Base-by-base conservation (phyloP, 306 rosid genomes). In the Gastrolobium villosum region DNA sequence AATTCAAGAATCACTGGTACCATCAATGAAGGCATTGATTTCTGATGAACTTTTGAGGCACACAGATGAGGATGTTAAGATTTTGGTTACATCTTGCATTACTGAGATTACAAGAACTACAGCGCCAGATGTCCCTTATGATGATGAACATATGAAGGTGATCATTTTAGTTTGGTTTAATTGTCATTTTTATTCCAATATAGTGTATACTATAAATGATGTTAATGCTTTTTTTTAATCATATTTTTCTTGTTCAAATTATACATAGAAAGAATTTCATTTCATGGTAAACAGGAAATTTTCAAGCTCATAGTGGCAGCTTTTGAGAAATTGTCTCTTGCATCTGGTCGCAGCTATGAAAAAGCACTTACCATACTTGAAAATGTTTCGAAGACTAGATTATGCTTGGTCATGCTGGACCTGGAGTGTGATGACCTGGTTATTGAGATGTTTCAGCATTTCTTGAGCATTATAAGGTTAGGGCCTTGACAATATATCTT, bases 81-180 rank as follows among this genome's bases (percentile, higher is more conserved):
- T 85, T 68, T 77, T 85, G 0, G 93, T 89, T 65, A 56, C 87
- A 61, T 75, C 90, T 73, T 90, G 97, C 84, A 72, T 90, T 4
- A 65, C 87, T 59, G 87, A 92, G 85, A 75, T 92, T 52, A 69
- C 85, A n/a, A 92, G 98, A 83, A 92, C 92, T 76, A 84, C 98
- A 28, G 97, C 98, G 2, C 97, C 98, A 0, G 89, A 89, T 1
- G 74, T 82, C 36, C 98, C 98, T 14, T 94, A 85, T 36, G 55
- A 87, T 13, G 97, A 94, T 78, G 92, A 85, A 6, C 65, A 57
- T 31, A 89, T 92, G 97, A 90, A 89, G 98, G 98, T 91, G 79
- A 39, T 20, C 39, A 15, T 74, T 28, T 28, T 49, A 72, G 74
- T 76, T 72, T 60, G 28, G 54, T 52, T 15, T 15, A 34, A 40